Conservation (phyloP, 768 basidiomycete species). For the Cyathus striatus region DNA sequence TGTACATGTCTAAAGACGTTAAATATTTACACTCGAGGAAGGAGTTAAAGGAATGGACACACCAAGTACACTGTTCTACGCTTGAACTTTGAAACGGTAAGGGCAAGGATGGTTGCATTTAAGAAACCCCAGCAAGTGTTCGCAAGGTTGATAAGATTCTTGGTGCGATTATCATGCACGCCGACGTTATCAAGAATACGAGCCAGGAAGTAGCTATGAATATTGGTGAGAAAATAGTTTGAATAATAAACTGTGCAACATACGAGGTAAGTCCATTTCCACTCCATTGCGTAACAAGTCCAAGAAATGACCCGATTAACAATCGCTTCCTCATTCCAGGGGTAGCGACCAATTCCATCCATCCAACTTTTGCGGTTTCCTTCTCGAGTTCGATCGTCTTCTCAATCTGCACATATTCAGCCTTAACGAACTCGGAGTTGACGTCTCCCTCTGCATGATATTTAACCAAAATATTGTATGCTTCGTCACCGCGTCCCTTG, state of each 20-base stretch:
- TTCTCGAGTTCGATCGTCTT: slow-evolving; percentile 48
- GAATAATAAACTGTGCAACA: slow-evolving; percentile 10
- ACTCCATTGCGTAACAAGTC: slow-evolving; percentile 59
- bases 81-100: slow-evolving; percentile 41
- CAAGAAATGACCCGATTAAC: slow-evolving; percentile 44
- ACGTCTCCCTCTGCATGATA: slow-evolving; percentile 60
- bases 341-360: slow-evolving; percentile 39
- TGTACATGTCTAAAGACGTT: slow-evolving; percentile 32
- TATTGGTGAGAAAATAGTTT: background rate
- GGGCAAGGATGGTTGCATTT: slow-evolving; percentile 46
- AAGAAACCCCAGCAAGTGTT: slow-evolving; percentile 51
- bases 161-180: slow-evolving; percentile 40
- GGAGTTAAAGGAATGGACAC: slow-evolving; percentile 7
- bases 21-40: background rate
- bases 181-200: slow-evolving; percentile 50
- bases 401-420: slow-evolving; percentile 53
- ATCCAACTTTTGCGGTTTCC: slow-evolving; percentile 40
- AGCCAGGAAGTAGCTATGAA: slow-evolving; percentile 44
- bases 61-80: slow-evolving; percentile 48
- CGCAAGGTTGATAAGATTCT: slow-evolving; percentile 55
- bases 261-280: slow-evolving; percentile 57
- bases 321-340: slow-evolving; percentile 48
- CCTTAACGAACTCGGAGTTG: slow-evolving; percentile 48
- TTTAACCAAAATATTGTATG: slow-evolving; percentile 40
- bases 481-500: slow-evolving; percentile 47